Conservation (phyloP, 176 grass and related monocot genomes). For the Triticum turgidum region DNA sequence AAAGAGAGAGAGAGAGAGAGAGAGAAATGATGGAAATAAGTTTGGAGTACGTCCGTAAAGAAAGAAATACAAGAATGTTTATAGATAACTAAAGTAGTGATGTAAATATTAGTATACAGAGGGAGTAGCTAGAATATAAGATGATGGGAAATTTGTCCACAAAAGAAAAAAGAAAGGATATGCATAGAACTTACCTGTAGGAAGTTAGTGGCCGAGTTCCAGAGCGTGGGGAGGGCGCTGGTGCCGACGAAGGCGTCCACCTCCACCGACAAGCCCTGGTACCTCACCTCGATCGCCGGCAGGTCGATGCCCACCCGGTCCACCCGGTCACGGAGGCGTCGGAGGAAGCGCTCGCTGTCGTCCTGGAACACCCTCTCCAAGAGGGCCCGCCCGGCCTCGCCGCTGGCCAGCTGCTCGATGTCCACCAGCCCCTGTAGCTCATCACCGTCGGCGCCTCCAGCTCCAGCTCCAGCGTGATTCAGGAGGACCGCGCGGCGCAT, state of each 20-base stretch:
- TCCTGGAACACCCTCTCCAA: constrained; percentile 58
- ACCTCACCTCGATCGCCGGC: constrained; percentile 67
- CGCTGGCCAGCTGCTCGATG: constrained; percentile 36
- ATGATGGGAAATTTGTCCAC: too few species aligned
- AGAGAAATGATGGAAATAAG: too few species aligned
- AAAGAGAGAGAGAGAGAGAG: too few species aligned
- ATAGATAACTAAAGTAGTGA: too few species aligned
- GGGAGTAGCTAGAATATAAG: too few species aligned
- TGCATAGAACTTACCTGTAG: constrained; percentile 30
- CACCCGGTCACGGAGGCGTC: constrained; percentile 29
- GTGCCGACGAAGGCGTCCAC: constrained; percentile 41
- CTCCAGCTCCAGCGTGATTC: neutral
- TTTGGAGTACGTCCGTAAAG: too few species aligned
- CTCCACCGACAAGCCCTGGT: constrained; percentile 53
- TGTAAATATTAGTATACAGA: too few species aligned
- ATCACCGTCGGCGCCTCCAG: constrained; percentile 2
- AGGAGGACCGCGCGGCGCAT: constrained; percentile 56
- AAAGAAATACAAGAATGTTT: too few species aligned
- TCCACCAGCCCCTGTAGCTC: constrained; percentile 14
- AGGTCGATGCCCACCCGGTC: constrained; percentile 82
- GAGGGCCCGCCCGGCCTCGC: constrained; percentile 10
- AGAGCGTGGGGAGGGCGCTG: constrained; percentile 64
- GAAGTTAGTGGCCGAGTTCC: constrained; percentile 51
- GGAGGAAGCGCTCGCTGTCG: constrained; percentile 54
- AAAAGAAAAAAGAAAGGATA: too few species aligned